phyloP scores from a whole-genome alignment of 768 basidiomycete genomes.

The Candolleomyces aberdarensis region DNA sequence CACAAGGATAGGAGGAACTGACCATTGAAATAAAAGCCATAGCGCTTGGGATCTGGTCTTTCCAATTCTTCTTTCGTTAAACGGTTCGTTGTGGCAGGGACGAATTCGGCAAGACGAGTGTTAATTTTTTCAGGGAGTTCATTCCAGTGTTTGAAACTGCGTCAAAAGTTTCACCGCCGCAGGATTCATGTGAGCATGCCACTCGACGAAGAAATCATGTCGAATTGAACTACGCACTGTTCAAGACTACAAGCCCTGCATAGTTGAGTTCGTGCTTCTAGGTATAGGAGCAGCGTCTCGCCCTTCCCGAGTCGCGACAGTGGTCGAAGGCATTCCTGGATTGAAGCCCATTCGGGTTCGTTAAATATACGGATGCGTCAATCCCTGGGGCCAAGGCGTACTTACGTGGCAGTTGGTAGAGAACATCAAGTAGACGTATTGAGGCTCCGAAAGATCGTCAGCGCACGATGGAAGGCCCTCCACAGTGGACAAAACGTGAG shows the following conservation, averaged over 20 bases:
- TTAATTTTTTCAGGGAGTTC: not conserved
- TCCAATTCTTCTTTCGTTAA: not conserved
- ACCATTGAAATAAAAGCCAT: not conserved
- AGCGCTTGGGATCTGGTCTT: not conserved
- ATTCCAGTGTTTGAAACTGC: not conserved
- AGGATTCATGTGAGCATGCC: no score
- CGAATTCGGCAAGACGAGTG: not conserved
- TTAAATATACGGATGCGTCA: no score
- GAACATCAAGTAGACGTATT: not conserved
- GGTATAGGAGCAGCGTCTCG: not conserved
- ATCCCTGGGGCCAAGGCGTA: not conserved
- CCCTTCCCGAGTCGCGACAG: not conserved
- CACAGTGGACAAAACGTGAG: not conserved
- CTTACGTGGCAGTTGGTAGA: not conserved
- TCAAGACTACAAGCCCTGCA: not conserved
- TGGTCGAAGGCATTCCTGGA: not conserved
- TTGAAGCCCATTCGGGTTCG: not conserved
- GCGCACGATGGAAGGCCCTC: not conserved
- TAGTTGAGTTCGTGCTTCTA: not conserved
- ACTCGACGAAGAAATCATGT: no score
- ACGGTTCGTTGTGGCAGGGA: not conserved
- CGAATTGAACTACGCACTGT: not conserved
- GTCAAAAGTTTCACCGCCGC: not conserved
- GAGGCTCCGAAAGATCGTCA: not conserved
- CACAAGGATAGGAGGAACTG: not conserved